These are phyloP conservation scores for Saturnispora ahearnii DNA, from an alignment of 805 yeast genomes.

Conservation along the genomic window DNA sequence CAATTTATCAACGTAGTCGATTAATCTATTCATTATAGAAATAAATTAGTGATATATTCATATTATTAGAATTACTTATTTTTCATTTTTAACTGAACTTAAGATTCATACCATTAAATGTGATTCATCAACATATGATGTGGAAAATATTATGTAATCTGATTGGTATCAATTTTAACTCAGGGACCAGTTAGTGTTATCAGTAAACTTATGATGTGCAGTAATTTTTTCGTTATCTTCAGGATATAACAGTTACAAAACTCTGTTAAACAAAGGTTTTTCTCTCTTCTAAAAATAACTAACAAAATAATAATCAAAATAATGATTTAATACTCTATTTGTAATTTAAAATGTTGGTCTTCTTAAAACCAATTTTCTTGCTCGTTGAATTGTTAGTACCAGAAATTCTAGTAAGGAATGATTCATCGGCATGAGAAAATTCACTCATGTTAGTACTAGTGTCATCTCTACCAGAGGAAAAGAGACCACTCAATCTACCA, in stretches of 20 bases:
- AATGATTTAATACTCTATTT: background rate
- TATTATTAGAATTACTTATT: too few relatives aligned
- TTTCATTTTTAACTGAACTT: background rate
- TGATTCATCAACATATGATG: too few relatives aligned
- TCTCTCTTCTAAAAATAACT: too few relatives aligned
- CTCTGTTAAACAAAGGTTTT: too few relatives aligned
- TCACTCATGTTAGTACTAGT: background rate
- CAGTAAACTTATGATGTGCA: too few relatives aligned
- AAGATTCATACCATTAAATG: too few relatives aligned
- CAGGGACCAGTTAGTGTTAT: too few relatives aligned
- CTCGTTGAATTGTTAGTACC: background rate
- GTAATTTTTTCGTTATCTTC: too few relatives aligned
- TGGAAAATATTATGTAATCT: too few relatives aligned
- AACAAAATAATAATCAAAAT: too few relatives aligned
- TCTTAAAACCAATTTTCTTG: background rate
- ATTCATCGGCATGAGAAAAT: constrained; percentile 1
- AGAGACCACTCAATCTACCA: constrained; percentile 1
- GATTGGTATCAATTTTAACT: too few relatives aligned
- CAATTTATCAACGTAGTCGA: background rate
- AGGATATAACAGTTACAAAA: too few relatives aligned
- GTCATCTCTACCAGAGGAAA: constrained; percentile 2
- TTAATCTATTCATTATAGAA: background rate
- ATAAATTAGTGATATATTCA: background rate
- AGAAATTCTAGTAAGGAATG: background rate
- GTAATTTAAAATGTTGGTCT: constrained; percentile 5